phyloP scores from a whole-genome alignment of 805 yeast species.

The Candida insectalens region DNA sequence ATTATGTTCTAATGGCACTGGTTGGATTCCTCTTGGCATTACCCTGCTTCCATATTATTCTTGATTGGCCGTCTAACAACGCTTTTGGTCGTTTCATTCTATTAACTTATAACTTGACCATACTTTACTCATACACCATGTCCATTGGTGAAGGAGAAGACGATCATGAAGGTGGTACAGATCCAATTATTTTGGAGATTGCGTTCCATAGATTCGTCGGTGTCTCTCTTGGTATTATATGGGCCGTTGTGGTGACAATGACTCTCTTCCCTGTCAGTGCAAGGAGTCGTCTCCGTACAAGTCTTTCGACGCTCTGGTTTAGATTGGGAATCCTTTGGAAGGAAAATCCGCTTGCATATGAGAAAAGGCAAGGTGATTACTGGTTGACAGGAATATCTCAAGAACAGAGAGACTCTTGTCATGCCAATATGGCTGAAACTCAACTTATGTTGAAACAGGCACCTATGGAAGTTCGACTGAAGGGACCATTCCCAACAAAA shows the following conservation, averaged over 20 bases:
- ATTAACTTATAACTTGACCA: conserved; percentile 70
- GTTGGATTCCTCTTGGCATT: conserved; percentile 38
- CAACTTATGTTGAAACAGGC: conserved; percentile 57
- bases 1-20: conserved; percentile 39
- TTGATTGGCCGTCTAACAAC: conserved; percentile 54
- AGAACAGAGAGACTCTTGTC: conserved; percentile 32
- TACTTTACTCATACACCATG: conserved; percentile 64
- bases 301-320: conserved; percentile 64
- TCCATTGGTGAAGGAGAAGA: conserved; percentile 32
- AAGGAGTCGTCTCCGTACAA: conserved; percentile 52
- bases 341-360: conserved; percentile 53
- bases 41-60: conserved; percentile 47
- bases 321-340: conserved; percentile 78
- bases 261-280: conserved; percentile 70
- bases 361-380: conserved; percentile 17
- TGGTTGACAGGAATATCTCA: conserved; percentile 29
- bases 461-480: conserved; percentile 63
- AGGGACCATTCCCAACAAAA: conserved; percentile 57
- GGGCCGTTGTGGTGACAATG: conserved; percentile 67
- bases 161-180: conserved; percentile 58
- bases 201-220: conserved; percentile 72
- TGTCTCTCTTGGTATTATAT: conserved; percentile 61
- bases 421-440: conserved; percentile 49
- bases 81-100: conserved; percentile 64
- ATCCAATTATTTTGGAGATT: conserved; percentile 61